phyloP scores from a whole-genome alignment of 106 monocot species.

The Allium sativum region DNA sequence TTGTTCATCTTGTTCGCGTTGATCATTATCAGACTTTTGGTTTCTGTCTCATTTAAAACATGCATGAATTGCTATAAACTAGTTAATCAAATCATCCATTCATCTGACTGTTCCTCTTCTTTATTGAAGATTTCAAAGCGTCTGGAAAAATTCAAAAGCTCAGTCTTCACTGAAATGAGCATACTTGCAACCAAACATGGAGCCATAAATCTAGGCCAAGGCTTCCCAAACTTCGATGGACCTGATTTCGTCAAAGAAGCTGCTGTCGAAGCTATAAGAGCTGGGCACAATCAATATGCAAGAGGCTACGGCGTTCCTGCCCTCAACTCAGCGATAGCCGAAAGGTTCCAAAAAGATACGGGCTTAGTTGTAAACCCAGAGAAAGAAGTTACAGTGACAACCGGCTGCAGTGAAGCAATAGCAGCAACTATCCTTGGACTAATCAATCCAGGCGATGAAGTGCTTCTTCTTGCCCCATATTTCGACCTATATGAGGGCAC shows the following conservation, averaged over 20 bases:
- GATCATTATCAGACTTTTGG: no score
- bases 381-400: slow-evolving; percentile 88
- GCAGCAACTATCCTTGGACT: slow-evolving; percentile 91
- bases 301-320: slow-evolving; percentile 81
- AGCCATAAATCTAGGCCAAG: slow-evolving; percentile 95
- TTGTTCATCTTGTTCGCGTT: no score
- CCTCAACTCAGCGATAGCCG: slow-evolving; percentile 71
- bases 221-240: slow-evolving; percentile 97
- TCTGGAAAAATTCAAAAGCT: slow-evolving; percentile 91
- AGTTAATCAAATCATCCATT: no score
- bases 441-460: slow-evolving; percentile 90
- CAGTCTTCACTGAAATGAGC: slow-evolving; percentile 98
- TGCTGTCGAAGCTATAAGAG: slow-evolving; percentile 76
- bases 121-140: slow-evolving; percentile 63
- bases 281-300: slow-evolving; percentile 91
- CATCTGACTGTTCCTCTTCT: no score
- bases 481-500: slow-evolving; percentile 87
- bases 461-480: slow-evolving; percentile 86
- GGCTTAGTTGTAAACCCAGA: slow-evolving; percentile 72
- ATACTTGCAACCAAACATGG: slow-evolving; percentile 78
- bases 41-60: no score
- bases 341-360: slow-evolving; percentile 71
- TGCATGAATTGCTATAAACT: no score
- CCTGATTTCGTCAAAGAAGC: slow-evolving; percentile 96
- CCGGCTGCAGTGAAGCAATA: slow-evolving; percentile 94